Evolutionary conservation across 2,329 filamentous ascomycete genomes (phyloP).

Genomic region (Trichoderma breve): DNA sequence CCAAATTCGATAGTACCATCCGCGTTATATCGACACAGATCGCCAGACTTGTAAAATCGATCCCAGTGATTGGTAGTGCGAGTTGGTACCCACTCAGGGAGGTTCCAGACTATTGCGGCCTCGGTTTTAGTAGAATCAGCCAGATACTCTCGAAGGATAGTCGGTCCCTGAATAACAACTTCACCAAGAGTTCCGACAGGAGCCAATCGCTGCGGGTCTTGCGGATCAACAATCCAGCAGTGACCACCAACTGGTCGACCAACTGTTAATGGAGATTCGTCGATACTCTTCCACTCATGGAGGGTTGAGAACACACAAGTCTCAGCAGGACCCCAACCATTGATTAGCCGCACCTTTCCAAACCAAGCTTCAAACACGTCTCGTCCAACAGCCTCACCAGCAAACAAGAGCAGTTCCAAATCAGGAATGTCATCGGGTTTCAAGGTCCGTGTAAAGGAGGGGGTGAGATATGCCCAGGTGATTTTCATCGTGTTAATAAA

Average conservation of each 20-base stretch:
- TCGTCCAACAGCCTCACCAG: constrained; percentile 20
- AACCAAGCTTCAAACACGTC: constrained; percentile 23
- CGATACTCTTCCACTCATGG: constrained; percentile 17
- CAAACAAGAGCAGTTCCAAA: constrained; percentile 21
- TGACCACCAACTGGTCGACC: constrained; percentile 15
- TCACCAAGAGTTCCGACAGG: constrained; percentile 20
- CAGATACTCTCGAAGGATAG: constrained; percentile 46
- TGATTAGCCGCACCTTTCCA: constrained; percentile 20
- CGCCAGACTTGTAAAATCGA: constrained; percentile 24
- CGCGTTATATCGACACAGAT: constrained; percentile 22
- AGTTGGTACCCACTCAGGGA: constrained; percentile 8
- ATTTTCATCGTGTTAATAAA: constrained; percentile 17
- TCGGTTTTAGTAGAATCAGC: constrained; percentile 20
- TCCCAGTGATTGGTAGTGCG: background rate
- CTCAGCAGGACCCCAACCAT: constrained; percentile 26
- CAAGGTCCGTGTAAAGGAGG: constrained; percentile 21
- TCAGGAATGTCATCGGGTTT: constrained; percentile 18
- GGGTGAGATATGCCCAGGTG: constrained; percentile 21
- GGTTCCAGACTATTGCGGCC: background rate
- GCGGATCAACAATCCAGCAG: constrained; percentile 19
- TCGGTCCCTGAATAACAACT: constrained; percentile 32
- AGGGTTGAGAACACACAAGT: constrained; percentile 20
- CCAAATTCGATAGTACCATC: constrained; percentile 24
- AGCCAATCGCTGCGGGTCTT: constrained; percentile 13
- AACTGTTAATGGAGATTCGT: constrained; percentile 15